Percentiles rank a stretch among this genome's conserved stretches.
Conservation (phyloP, 2,329 filamentous ascomycete genomes). For the Trichoderma citrinoviride region DNA sequence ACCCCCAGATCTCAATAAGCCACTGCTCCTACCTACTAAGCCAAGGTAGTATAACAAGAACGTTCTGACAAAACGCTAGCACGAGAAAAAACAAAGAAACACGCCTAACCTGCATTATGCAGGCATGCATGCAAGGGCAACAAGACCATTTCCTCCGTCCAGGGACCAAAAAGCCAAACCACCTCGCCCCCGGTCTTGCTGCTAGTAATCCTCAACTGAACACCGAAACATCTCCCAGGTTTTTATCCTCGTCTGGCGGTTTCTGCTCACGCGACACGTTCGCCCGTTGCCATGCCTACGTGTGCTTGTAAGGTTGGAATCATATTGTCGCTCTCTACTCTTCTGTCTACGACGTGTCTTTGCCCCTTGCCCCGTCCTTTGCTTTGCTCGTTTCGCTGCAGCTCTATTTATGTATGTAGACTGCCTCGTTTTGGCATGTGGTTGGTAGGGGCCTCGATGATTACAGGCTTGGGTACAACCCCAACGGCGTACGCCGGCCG, state of each 20-base stretch:
- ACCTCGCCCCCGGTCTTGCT: neutral
- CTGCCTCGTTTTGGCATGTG: too few relatives aligned
- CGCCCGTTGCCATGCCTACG: neutral
- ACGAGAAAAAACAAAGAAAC: neutral
- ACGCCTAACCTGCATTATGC: neutral
- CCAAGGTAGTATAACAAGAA: neutral
- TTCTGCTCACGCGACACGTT: conserved; percentile 12
- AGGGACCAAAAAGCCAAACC: neutral
- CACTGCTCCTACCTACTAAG: too few relatives aligned
- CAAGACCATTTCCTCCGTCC: neutral
- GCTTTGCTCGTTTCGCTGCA: too few relatives aligned
- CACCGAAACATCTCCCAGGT: neutral
- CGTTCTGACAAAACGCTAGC: neutral
- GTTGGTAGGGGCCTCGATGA: too few relatives aligned
- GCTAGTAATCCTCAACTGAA: conserved; percentile 13
- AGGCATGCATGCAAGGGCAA: neutral
- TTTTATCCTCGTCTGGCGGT: neutral
- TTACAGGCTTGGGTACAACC: too few relatives aligned
- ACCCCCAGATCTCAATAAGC: neutral
- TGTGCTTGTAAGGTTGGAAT: neutral
- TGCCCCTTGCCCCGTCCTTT: too few relatives aligned
- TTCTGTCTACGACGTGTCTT: too few relatives aligned
- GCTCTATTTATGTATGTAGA: too few relatives aligned
- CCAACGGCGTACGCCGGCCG: too few relatives aligned
- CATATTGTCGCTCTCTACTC: too few relatives aligned